Conservation (phyloP, 2,329 filamentous ascomycete species). For the Aspergillus sp. region DNA sequence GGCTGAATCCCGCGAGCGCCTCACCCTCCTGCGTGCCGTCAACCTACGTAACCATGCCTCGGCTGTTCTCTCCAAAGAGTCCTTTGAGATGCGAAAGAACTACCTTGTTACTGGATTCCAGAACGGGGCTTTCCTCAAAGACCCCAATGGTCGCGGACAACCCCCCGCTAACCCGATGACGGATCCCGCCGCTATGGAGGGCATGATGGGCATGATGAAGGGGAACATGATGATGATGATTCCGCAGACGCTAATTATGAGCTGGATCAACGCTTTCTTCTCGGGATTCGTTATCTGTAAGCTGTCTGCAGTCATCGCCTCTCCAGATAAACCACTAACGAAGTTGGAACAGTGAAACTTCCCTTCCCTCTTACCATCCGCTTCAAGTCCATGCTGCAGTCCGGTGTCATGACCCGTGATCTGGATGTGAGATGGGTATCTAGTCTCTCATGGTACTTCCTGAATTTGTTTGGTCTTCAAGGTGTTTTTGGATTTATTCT, state of each 20-base stretch:
- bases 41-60: conserved; percentile 82
- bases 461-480: conserved; percentile 95
- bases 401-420: conserved; percentile 91
- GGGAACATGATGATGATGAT: conserved; percentile 99
- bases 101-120: conserved; percentile 81
- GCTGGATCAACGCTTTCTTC: conserved; percentile 99
- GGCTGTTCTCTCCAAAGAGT: conserved; percentile 74
- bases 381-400: conserved; percentile 99
- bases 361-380: conserved; percentile 97
- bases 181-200: conserved; percentile 96
- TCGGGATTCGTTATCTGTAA: conserved; percentile 95
- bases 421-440: conserved; percentile 99
- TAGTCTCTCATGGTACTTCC: conserved; percentile 97
- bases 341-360: conserved; percentile 72
- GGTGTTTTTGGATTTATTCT: conserved; percentile 97
- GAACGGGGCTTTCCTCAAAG: conserved; percentile 84
- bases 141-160: conserved; percentile 83
- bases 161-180: conserved; percentile 91
- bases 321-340: conserved; percentile 15
- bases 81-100: conserved; percentile 81
- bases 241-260: conserved; percentile 98
- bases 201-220: conserved; percentile 99
- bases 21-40: conserved; percentile 80
- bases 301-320: conserved; percentile 36
- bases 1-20: conserved; percentile 72